These are phyloP conservation scores for Pseudozyma sp. DNA, from an alignment of 1,284 basidiomycete species.

Conservation along the genomic window DNA sequence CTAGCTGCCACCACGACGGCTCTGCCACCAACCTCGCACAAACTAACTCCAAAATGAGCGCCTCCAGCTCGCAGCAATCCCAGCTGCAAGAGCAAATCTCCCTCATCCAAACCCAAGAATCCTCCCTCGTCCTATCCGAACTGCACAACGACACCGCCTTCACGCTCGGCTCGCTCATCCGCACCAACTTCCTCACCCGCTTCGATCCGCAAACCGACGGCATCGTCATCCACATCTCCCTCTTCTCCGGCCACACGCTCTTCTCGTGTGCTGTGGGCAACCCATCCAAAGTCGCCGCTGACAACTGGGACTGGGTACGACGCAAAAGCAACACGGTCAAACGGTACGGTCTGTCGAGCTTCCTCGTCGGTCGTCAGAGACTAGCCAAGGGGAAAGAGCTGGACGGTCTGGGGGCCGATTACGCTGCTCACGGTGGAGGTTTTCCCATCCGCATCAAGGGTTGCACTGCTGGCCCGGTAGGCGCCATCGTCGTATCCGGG, in stretches of 20 bases:
- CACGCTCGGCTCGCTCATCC: slow-evolving; percentile 39
- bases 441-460: slow-evolving; percentile 45
- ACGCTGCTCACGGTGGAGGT: slow-evolving; percentile 54
- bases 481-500: slow-evolving; percentile 47
- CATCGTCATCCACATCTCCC: slow-evolving; percentile 49
- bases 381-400: slow-evolving; percentile 38
- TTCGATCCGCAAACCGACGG: slow-evolving; percentile 24
- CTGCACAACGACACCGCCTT: slow-evolving; percentile 42
- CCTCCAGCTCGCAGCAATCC: neutral
- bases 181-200: slow-evolving; percentile 20
- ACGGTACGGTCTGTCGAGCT: slow-evolving; percentile 35
- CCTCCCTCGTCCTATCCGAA: slow-evolving; percentile 14
- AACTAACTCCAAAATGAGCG: slow-evolving; percentile 11
- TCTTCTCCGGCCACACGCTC: slow-evolving; percentile 48
- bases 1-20: neutral
- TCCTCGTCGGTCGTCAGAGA: slow-evolving; percentile 41
- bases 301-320: slow-evolving; percentile 55
- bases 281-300: slow-evolving; percentile 26
- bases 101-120: slow-evolving; percentile 30
- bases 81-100: slow-evolving; percentile 12
- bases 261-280: slow-evolving; percentile 46
- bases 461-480: slow-evolving; percentile 22
- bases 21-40: neutral
- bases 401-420: slow-evolving; percentile 48
- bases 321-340: slow-evolving; percentile 51